Evolutionary conservation across 2,329 filamentous ascomycete species (phyloP).

Genomic region (Plectosphaerella cucumerina): DNA sequence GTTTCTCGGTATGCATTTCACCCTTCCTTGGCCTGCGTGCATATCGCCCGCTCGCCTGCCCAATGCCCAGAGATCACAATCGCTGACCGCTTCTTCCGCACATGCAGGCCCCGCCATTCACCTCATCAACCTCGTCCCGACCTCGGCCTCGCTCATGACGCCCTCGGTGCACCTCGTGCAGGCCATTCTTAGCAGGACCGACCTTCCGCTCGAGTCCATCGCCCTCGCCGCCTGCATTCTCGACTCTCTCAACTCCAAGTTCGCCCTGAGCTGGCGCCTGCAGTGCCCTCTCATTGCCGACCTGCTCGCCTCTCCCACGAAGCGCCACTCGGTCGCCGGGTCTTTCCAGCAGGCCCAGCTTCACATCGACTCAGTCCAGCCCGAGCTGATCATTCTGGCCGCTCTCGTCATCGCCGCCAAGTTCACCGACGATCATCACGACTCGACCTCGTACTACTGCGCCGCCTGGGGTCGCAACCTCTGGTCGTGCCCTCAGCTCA

Average conservation of each 20-base stretch:
- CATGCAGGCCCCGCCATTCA: slow-evolving; percentile 58
- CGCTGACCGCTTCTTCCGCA: slow-evolving; percentile 1
- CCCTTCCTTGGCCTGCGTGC: not conserved
- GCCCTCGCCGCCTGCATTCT: slow-evolving; percentile 64
- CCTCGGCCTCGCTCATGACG: slow-evolving; percentile 54
- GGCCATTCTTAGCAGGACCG: slow-evolving; percentile 53
- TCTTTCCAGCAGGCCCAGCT: slow-evolving; percentile 31
- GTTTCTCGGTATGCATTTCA: slow-evolving; percentile 29
- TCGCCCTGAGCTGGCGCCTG: slow-evolving; percentile 59
- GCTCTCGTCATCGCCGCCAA: slow-evolving; percentile 62
- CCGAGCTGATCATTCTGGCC: slow-evolving; percentile 60
- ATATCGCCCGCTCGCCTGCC: slow-evolving; percentile 11
- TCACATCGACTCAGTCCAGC: slow-evolving; percentile 58
- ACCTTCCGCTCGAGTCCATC: slow-evolving; percentile 56
- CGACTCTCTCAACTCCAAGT: slow-evolving; percentile 59
- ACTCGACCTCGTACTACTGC: slow-evolving; percentile 49
- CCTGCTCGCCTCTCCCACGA: slow-evolving; percentile 20
- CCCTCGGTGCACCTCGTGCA: slow-evolving; percentile 58
- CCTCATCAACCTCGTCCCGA: slow-evolving; percentile 62
- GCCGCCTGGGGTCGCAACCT: slow-evolving; percentile 47
- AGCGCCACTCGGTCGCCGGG: slow-evolving; percentile 45
- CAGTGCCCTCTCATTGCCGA: slow-evolving; percentile 45
- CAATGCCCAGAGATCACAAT: slow-evolving; percentile 10
- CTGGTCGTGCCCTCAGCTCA: slow-evolving; percentile 60
- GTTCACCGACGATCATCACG: slow-evolving; percentile 58